These are phyloP conservation scores for Dimocarpus longan DNA, from an alignment of 345 rosid species.

Conservation along the genomic window DNA sequence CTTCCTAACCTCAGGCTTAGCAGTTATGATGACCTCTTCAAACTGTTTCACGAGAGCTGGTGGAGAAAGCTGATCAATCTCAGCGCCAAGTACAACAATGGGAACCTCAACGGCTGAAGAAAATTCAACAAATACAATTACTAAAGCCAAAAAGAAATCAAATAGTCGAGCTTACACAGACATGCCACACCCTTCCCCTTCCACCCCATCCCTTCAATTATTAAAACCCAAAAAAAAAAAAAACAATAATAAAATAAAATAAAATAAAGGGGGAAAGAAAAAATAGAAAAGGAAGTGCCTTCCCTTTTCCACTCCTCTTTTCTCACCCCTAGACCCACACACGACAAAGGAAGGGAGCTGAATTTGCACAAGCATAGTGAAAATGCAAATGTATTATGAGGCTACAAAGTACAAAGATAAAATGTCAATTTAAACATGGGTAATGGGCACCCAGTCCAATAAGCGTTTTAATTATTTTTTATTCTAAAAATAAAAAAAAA, in stretches of 20 bases:
- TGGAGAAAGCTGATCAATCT: constrained; percentile 44
- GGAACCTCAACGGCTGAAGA: constrained; percentile 53
- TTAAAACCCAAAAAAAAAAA: too few relatives aligned
- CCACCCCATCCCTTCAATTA: not conserved
- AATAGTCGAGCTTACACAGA: not conserved
- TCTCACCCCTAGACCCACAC: not conserved
- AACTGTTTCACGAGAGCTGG: constrained; percentile 52
- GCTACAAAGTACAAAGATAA: not conserved
- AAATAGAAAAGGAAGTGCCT: too few relatives aligned
- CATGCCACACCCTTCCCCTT: not conserved
- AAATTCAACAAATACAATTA: not conserved
- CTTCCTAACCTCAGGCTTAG: constrained; percentile 50
- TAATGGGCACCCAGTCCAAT: not conserved
- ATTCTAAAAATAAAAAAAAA: too few relatives aligned
- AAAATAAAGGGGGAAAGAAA: too few relatives aligned
- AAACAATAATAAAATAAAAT: too few relatives aligned
- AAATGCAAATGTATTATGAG: not conserved
- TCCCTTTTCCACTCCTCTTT: not conserved
- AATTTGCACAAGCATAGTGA: not conserved
- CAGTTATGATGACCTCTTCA: constrained; percentile 43
- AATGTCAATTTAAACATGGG: not conserved
- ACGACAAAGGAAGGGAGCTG: not conserved
- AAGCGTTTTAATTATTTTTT: not conserved
- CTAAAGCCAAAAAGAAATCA: not conserved
- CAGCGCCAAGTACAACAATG: constrained; percentile 61